These are phyloP conservation scores for Corymbia calophylla DNA, from an alignment of 441 rosid species.

Conservation along the genomic window DNA sequence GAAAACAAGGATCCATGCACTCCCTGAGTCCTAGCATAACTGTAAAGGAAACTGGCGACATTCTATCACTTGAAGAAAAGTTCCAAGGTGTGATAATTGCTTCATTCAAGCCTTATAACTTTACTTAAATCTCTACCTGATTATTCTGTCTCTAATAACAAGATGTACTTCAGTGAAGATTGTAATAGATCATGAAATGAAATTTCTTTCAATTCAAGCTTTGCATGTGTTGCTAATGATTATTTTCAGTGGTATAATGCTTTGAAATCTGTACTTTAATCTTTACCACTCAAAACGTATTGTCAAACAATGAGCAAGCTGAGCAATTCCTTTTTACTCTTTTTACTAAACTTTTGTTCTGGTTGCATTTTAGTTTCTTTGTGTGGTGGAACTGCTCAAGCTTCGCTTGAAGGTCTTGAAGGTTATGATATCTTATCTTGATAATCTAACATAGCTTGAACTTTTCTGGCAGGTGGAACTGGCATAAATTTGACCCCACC, in stretches of 20 bases:
- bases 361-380: not conserved
- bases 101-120: not conserved
- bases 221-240: not conserved
- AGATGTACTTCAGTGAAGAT: not conserved
- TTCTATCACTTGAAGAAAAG: conserved; percentile 93
- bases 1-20: conserved; percentile 70
- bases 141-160: not conserved
- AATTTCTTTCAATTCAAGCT: not conserved
- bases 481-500: conserved; percentile 99
- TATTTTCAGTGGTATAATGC: not conserved
- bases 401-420: not conserved
- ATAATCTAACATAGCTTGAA: not conserved
- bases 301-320: not conserved
- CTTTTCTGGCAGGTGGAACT: conserved; percentile 71
- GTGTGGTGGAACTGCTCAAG: not conserved
- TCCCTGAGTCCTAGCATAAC: conserved; percentile 86
- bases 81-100: conserved; percentile 68
- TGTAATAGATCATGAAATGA: not conserved
- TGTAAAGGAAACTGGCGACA: conserved; percentile 89
- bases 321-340: not conserved
- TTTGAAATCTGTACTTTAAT: not conserved
- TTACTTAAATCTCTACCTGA: not conserved
- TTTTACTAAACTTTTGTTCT: not conserved
- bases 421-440: not conserved
- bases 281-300: not conserved